Percentiles rank a stretch among this genome's conserved stretches.
Evolutionary conservation across 2,329 filamentous ascomycete genomes (phyloP).

Genomic region (Nemania sp.): DNA sequence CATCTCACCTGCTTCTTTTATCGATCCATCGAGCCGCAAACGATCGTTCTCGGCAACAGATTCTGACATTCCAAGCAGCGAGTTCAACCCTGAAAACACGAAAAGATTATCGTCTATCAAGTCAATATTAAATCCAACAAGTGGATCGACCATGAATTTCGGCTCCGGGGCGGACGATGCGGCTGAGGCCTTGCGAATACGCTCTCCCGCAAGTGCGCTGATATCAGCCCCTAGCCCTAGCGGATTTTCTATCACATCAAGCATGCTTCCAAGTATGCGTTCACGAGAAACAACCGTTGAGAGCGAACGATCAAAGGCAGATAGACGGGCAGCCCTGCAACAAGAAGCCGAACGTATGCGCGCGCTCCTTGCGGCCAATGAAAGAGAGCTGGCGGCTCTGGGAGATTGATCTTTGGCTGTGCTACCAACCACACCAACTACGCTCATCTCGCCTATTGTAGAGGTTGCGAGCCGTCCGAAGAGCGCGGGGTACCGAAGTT

Average conservation of each 20-base stretch:
- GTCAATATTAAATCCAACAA: slow-evolving; percentile 68
- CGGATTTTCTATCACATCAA: slow-evolving; percentile 42
- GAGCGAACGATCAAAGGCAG: slow-evolving; percentile 58
- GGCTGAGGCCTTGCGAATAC: slow-evolving; percentile 48
- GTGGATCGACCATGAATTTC: slow-evolving; percentile 31
- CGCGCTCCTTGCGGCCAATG: slow-evolving; percentile 71
- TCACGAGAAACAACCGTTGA: slow-evolving; percentile 45
- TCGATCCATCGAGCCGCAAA: slow-evolving; percentile 66
- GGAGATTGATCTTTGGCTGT: slow-evolving; percentile 33
- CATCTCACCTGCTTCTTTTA: slow-evolving; percentile 62
- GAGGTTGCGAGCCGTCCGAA: background rate
- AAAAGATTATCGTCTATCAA: slow-evolving; percentile 75
- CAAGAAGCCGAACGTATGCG: slow-evolving; percentile 78
- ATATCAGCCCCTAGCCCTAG: slow-evolving; percentile 48
- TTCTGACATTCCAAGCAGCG: slow-evolving; percentile 48
- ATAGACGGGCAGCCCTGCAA: slow-evolving; percentile 67
- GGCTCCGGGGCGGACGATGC: slow-evolving; percentile 38
- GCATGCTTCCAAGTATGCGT: slow-evolving; percentile 32
- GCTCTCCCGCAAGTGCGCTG: slow-evolving; percentile 48
- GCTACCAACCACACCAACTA: too few relatives aligned
- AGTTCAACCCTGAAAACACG: slow-evolving; percentile 51
- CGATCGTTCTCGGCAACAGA: slow-evolving; percentile 68
- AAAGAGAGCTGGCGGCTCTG: slow-evolving; percentile 68
- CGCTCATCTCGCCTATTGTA: too few relatives aligned
- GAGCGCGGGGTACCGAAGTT: background rate